These are phyloP conservation scores for Prunus fruticosa DNA, from an alignment of 306 rosid species.

Conservation along the genomic window DNA sequence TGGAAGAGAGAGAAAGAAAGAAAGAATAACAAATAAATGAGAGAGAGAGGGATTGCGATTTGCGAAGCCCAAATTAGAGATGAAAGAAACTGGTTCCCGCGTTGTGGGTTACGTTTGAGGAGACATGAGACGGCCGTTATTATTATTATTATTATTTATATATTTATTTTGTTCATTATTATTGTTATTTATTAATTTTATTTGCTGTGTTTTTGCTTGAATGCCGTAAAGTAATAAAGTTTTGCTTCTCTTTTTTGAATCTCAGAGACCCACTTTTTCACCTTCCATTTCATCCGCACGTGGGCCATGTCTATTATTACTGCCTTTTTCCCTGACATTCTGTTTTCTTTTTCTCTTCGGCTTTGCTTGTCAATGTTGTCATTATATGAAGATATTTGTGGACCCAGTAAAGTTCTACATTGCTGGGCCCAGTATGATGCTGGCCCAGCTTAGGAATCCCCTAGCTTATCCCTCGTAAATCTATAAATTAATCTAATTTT, in stretches of 20 bases:
- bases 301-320: too few relatives aligned
- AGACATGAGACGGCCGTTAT: slow-evolving; percentile 12
- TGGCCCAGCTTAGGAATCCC: background rate
- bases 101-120: slow-evolving; percentile 29
- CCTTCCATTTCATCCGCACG: too few relatives aligned
- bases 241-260: background rate
- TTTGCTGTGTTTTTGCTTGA: background rate
- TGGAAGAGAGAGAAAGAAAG: background rate
- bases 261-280: background rate
- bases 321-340: too few relatives aligned
- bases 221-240: background rate
- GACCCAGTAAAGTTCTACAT: background rate
- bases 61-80: background rate
- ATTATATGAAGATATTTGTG: background rate
- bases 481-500: too few relatives aligned
- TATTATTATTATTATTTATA: background rate
- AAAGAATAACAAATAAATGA: background rate
- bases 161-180: background rate
- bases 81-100: slow-evolving; percentile 41
- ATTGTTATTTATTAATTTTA: background rate
- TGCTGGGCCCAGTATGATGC: background rate
- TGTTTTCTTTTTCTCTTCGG: too few relatives aligned
- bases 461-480: background rate
- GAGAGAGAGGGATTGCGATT: background rate
- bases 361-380: background rate